Evolutionary conservation across 257 asterid species (phyloP), one percentile per base, ranked within the genome.

Genomic region (Lantana camara): DNA sequence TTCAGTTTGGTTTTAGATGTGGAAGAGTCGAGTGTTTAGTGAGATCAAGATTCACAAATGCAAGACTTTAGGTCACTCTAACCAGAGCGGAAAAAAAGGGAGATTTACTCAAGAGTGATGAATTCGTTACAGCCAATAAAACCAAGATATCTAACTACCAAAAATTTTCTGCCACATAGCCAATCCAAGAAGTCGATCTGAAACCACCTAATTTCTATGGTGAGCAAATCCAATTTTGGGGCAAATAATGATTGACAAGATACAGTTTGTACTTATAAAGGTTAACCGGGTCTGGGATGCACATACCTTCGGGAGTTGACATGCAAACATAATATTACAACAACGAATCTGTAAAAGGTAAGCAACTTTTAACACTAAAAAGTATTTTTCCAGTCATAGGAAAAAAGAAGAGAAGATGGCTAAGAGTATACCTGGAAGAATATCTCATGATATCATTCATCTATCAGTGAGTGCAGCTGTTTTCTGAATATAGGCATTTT

Each of bases 401-500:
- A n/a, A n/a, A n/a, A n/a, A n/a, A n/a, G n/a, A n/a, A n/a, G 41
- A 19, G 37, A 11, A 24, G 8, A 49, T 24, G 42, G 32, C 24
- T 23, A 20, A 38, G 32, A 22, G 45, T 1, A 10, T 21, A 73
- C 80, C 74, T 64, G 71, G 40, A 60, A 60, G 66, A 68, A 46
- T n/a, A 60, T 57, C 71, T 42, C 35, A 9, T 48, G 60, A 45
- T 61, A 55, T 82, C 79, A 80, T 69, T 83, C 85, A 10, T 84
- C 88, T 64, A 89, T 83, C 59, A 85, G 63, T 17, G 82, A 67
- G 64, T 70, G 85, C 80, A 93, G 64, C 79, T 79, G 82, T 60
- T 83, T 60, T 51, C 87, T 79, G 78, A 89, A 92, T 48, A 37
- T 40, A 7, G 78, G 41, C 40, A 85, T 62, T 70, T 82, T 87